These are phyloP conservation scores for Apiotrichum sp. DNA, from an alignment of 1,284 basidiomycete genomes.

Conservation along the genomic window DNA sequence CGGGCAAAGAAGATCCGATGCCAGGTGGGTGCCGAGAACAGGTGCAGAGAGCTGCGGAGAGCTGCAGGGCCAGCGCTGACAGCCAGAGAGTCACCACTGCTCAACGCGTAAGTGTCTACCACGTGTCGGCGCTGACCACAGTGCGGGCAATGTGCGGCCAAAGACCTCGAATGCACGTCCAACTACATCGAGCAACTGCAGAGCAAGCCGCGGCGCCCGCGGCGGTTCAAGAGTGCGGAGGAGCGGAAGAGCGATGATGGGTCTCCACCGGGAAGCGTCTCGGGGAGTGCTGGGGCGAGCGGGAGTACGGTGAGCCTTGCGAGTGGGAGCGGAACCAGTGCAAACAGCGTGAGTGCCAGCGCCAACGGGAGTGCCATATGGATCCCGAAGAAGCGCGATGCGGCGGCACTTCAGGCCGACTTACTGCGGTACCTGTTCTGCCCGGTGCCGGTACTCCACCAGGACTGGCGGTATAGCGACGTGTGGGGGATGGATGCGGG, in stretches of 20 bases:
- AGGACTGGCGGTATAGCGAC: constrained; percentile 40
- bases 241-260: constrained; percentile 1
- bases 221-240: constrained; percentile 13
- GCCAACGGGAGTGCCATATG: neutral
- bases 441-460: constrained; percentile 30
- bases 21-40: constrained; percentile 22
- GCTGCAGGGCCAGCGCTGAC: constrained; percentile 19
- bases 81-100: constrained; percentile 12
- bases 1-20: constrained; percentile 39
- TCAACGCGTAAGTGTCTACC: constrained; percentile 10
- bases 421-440: constrained; percentile 43
- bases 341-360: neutral
- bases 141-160: constrained; percentile 37
- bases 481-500: constrained; percentile 25
- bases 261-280: neutral
- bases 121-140: constrained; percentile 21
- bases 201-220: constrained; percentile 23
- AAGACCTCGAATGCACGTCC: constrained; percentile 33
- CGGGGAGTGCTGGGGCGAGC: neutral
- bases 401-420: constrained; percentile 18
- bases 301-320: too few relatives aligned
- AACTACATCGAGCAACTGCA: constrained; percentile 38
- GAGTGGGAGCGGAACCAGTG: neutral
- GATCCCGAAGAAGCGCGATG: neutral
- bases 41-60: constrained; percentile 21